A percentile compares a stretch with the other conserved stretches of the same genome.
phyloP scores from a whole-genome alignment of 768 basidiomycete species.

The Hericium rajendrae region DNA sequence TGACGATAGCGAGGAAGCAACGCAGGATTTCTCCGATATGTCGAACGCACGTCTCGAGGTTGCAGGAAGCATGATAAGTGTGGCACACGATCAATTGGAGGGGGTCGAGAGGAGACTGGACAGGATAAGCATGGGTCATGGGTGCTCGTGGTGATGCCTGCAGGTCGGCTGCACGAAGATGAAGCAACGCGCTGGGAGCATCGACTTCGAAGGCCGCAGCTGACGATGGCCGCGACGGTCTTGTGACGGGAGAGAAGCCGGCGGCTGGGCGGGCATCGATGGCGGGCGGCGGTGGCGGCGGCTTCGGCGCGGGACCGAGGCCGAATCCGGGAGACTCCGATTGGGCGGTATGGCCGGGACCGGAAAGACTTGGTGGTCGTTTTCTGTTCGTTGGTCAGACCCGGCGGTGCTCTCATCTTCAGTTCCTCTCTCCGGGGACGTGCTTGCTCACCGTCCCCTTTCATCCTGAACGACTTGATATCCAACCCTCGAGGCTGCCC shows the following conservation, averaged over 20 bases:
- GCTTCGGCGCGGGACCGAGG: background rate
- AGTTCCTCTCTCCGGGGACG: slow-evolving; percentile 15
- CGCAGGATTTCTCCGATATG: no score
- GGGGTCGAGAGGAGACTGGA: background rate
- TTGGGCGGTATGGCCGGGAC: background rate
- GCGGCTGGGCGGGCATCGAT: background rate
- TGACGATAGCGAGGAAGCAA: no score
- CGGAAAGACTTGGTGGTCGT: background rate
- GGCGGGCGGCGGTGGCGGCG: background rate
- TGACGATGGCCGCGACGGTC: background rate
- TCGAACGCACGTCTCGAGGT: no score
- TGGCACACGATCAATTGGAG: background rate
- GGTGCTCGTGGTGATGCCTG: background rate
- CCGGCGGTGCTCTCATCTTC: background rate
- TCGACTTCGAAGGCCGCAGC: background rate
- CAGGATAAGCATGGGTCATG: background rate
- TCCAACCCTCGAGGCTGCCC: background rate
- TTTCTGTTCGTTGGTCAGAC: background rate
- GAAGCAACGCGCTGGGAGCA: no score
- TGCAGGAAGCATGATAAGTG: background rate
- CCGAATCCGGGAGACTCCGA: background rate
- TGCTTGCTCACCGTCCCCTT: slow-evolving; percentile 14
- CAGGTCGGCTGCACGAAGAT: background rate
- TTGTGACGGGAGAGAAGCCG: background rate
- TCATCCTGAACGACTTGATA: slow-evolving; percentile 15